Percentiles rank a stretch among this genome's conserved stretches.
Conservation (phyloP, 73 alveolate species). For the Paraurostyla sp. region DNA sequence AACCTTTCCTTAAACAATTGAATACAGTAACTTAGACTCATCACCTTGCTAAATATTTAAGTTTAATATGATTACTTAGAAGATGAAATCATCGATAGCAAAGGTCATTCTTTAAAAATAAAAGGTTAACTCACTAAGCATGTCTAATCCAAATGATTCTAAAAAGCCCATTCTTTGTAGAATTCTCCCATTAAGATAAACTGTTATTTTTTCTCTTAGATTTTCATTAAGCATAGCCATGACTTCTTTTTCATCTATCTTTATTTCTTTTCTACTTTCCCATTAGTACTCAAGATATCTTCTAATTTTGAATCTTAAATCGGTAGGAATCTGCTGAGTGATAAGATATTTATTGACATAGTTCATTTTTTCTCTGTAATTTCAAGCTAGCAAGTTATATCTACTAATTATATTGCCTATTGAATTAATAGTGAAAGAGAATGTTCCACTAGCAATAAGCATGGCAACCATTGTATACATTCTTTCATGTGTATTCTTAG, state of each 20-base stretch:
- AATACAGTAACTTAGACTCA: slow-evolving; percentile 53
- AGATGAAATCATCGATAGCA: slow-evolving; percentile 78
- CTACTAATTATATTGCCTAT: slow-evolving; percentile 73
- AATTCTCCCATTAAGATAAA: slow-evolving; percentile 71
- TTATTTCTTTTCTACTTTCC: slow-evolving; percentile 68
- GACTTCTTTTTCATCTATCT: slow-evolving; percentile 84
- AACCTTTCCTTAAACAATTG: slow-evolving; percentile 77
- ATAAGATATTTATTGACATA: slow-evolving; percentile 73
- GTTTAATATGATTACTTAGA: not conserved
- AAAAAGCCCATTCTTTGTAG: slow-evolving; percentile 67
- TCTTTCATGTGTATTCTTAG: slow-evolving; percentile 84
- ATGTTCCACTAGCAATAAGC: slow-evolving; percentile 74
- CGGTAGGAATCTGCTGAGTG: slow-evolving; percentile 65
- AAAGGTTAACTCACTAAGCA: slow-evolving; percentile 64
- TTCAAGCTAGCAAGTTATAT: slow-evolving; percentile 50
- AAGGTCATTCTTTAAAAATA: slow-evolving; percentile 22
- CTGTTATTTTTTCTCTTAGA: slow-evolving; percentile 72
- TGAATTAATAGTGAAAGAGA: slow-evolving; percentile 78
- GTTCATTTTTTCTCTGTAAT: slow-evolving; percentile 69
- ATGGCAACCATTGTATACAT: slow-evolving; percentile 75
- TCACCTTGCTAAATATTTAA: slow-evolving; percentile 66
- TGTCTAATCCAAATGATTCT: slow-evolving; percentile 61
- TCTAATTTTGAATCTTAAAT: slow-evolving; percentile 68
- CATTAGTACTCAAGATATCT: slow-evolving; percentile 84
- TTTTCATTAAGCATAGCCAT: slow-evolving; percentile 68